Conservation (phyloP, 352 stramenopile genomes). For the Blastocystis sp. region DNA sequence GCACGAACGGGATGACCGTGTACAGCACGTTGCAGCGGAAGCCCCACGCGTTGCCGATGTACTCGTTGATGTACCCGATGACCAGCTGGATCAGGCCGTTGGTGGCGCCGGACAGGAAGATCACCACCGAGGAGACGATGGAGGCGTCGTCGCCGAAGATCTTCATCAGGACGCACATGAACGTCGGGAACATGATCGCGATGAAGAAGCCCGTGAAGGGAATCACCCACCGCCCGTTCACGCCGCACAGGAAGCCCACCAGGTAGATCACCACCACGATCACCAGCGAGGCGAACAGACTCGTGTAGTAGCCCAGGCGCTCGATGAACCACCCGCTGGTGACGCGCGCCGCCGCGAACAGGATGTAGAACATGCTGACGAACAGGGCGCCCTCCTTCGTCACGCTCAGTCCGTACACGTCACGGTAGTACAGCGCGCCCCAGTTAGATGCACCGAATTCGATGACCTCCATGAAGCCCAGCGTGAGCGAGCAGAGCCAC, state of each 20-base stretch:
- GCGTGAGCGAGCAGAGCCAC: slow-evolving; percentile 21
- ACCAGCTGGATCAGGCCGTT: slow-evolving; percentile 48
- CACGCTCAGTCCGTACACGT: slow-evolving; percentile 39
- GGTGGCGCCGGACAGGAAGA: slow-evolving; percentile 55
- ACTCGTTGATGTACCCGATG: slow-evolving; percentile 59
- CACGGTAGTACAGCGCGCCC: slow-evolving; percentile 53
- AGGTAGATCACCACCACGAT: slow-evolving; percentile 47
- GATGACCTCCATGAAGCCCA: slow-evolving; percentile 64
- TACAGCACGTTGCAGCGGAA: slow-evolving; percentile 53
- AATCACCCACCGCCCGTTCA: slow-evolving; percentile 44
- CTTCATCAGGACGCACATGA: slow-evolving; percentile 45
- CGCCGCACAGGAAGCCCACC: slow-evolving; percentile 22
- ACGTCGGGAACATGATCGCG: slow-evolving; percentile 58
- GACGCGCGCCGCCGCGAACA: slow-evolving; percentile 16
- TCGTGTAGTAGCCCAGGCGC: slow-evolving; percentile 42
- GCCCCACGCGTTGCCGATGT: slow-evolving; percentile 46
- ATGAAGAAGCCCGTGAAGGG: slow-evolving; percentile 63
- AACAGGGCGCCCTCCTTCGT: slow-evolving; percentile 53
- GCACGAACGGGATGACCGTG: slow-evolving; percentile 50
- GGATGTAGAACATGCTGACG: slow-evolving; percentile 56
- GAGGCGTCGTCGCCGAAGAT: slow-evolving; percentile 43
- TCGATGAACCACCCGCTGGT: slow-evolving; percentile 33
- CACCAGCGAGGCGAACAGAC: slow-evolving; percentile 16
- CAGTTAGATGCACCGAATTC: slow-evolving; percentile 65
- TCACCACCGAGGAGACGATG: slow-evolving; percentile 8